Conservation (phyloP, 495 filamentous ascomycete species). For the Daldinia bambusicola region DNA sequence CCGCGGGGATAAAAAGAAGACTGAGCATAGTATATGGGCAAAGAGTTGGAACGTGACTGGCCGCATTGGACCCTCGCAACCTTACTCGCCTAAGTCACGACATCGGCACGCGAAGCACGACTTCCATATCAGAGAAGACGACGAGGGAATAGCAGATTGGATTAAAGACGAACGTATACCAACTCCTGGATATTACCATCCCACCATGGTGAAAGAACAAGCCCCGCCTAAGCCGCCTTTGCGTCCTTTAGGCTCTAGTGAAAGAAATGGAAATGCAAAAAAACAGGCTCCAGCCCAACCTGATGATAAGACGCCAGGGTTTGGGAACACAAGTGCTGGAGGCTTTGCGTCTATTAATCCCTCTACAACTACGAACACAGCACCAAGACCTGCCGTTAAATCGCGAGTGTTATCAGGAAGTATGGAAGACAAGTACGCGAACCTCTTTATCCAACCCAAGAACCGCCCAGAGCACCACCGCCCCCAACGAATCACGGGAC, state of each 20-base stretch:
- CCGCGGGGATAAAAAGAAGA: constrained; percentile 29
- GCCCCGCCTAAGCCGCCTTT: constrained; percentile 47
- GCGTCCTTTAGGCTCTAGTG: constrained; percentile 35
- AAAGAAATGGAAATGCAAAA: constrained; percentile 30
- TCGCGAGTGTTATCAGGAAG: constrained; percentile 34
- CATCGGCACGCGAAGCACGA: background rate
- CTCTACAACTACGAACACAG: constrained; percentile 12
- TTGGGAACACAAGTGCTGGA: constrained; percentile 29
- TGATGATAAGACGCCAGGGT: constrained; percentile 33
- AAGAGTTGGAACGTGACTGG: constrained; percentile 16
- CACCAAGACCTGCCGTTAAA: constrained; percentile 40
- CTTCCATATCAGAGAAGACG: constrained; percentile 1
- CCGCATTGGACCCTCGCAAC: background rate
- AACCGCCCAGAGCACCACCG: constrained; percentile 59
- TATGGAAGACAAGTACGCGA: constrained; percentile 50
- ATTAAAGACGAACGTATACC: background rate
- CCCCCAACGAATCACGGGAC: constrained; percentile 54
- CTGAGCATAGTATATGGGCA: background rate
- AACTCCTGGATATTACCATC: constrained; percentile 7
- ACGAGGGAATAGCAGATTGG: constrained; percentile 17
- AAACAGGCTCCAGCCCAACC: constrained; percentile 16
- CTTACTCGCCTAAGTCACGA: background rate
- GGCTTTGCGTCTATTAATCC: constrained; percentile 27
- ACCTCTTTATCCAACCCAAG: constrained; percentile 58
- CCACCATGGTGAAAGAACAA: constrained; percentile 49